Conservation (phyloP, 805 yeast genomes). For the Saturnispora serradocipensis region DNA sequence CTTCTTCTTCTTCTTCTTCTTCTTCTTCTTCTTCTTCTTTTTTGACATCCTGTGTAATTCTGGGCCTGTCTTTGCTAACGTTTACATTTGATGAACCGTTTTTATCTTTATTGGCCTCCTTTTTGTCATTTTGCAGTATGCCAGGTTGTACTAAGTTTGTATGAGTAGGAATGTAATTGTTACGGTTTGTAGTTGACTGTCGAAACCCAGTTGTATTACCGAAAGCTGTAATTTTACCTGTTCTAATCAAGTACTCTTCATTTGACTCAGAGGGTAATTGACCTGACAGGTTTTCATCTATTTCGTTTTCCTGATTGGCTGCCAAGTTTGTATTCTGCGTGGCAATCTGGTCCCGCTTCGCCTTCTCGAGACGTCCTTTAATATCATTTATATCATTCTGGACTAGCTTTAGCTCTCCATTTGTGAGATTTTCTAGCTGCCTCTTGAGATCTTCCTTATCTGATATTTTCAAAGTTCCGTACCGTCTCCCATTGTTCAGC, state of each 20-base stretch:
- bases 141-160: constrained; percentile 45
- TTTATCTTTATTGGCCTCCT: neutral
- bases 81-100: neutral
- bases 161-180: constrained; percentile 28
- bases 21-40: constrained; percentile 6
- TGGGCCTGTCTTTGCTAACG: neutral
- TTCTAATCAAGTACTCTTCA: constrained; percentile 71
- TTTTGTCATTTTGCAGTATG: constrained; percentile 18
- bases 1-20: constrained; percentile 14
- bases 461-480: constrained; percentile 47
- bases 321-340: neutral
- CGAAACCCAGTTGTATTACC: constrained; percentile 58
- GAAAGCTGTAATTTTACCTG: constrained; percentile 92
- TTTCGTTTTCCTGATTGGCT: neutral
- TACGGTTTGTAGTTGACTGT: constrained; percentile 28
- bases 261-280: constrained; percentile 64
- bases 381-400: constrained; percentile 58
- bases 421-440: constrained; percentile 44
- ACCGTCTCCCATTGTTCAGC: constrained; percentile 32
- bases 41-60: neutral
- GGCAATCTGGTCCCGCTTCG: constrained; percentile 7
- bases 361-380: constrained; percentile 29
- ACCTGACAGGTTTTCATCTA: constrained; percentile 13
- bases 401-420: constrained; percentile 44
- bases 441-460: constrained; percentile 44